A percentile compares a stretch with the other conserved stretches of the same genome.
Conservation (phyloP, 306 rosid genomes). For the Astragalus glycyphyllos region DNA sequence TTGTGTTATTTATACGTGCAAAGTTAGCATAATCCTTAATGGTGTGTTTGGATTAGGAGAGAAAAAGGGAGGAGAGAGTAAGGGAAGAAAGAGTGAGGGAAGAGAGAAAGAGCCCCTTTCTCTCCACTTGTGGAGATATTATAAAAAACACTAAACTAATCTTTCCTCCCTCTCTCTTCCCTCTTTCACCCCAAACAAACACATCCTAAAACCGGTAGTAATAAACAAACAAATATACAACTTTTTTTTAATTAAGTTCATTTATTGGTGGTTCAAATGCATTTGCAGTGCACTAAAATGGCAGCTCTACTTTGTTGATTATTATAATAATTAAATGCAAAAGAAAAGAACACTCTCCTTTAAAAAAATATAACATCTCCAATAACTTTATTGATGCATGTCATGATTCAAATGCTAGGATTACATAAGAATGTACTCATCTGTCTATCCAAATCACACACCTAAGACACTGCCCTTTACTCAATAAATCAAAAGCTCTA, state of each 20-base stretch:
- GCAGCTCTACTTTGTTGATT: neutral
- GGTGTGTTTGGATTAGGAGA: no score
- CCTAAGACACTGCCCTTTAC: constrained; percentile 66
- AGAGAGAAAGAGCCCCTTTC: no score
- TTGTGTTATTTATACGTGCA: no score
- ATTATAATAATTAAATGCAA: constrained; percentile 1
- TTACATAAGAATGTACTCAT: constrained; percentile 36
- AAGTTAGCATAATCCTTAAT: no score
- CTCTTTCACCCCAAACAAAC: no score
- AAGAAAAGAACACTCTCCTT: constrained; percentile 1
- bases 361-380: neutral
- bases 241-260: constrained; percentile 32
- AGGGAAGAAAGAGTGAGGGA: no score
- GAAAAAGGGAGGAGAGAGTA: no score
- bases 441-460: constrained; percentile 81
- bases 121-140: no score
- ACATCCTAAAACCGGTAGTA: no score
- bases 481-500: constrained; percentile 75
- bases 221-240: no score
- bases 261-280: constrained; percentile 67
- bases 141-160: no score
- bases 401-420: constrained; percentile 11
- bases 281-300: constrained; percentile 55
- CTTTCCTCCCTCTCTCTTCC: no score
- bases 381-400: neutral